Evolutionary conservation across 2,329 filamentous ascomycete genomes (phyloP).

Genomic region (Talaromyces rugulosus): DNA sequence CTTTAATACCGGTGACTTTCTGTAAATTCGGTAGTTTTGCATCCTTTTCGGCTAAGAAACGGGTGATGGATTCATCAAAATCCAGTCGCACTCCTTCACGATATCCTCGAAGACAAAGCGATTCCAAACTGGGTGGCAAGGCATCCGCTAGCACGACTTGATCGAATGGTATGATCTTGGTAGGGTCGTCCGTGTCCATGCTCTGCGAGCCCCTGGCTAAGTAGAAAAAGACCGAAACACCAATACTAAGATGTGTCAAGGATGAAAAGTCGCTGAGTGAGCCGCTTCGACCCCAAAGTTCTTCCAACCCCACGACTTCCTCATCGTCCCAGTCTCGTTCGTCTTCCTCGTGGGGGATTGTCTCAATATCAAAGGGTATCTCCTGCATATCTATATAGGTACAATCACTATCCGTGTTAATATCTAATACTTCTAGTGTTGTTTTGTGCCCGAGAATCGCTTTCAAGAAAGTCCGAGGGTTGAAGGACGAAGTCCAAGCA

Average conservation of each 20-base stretch:
- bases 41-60: neutral
- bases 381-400: neutral
- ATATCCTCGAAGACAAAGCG: constrained; percentile 7
- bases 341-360: neutral
- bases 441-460: constrained; percentile 14
- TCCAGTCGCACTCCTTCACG: neutral
- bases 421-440: constrained; percentile 18
- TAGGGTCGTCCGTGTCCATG: neutral
- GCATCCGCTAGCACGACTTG: constrained; percentile 4
- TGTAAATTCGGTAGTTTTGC: constrained; percentile 1
- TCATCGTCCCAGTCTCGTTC: neutral
- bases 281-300: constrained; percentile 6
- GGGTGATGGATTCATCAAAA: constrained; percentile 1
- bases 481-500: constrained; percentile 7
- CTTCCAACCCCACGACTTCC: neutral
- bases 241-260: neutral
- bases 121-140: constrained; percentile 3
- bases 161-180: neutral
- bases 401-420: constrained; percentile 13
- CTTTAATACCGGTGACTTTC: constrained; percentile 1
- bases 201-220: neutral
- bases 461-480: constrained; percentile 17
- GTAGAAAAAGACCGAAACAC: neutral
- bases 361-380: too few species aligned
- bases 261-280: constrained; percentile 3